These are phyloP conservation scores for Eleusine coracana DNA, from an alignment of 176 grass and related monocot species.

Conservation along the genomic window DNA sequence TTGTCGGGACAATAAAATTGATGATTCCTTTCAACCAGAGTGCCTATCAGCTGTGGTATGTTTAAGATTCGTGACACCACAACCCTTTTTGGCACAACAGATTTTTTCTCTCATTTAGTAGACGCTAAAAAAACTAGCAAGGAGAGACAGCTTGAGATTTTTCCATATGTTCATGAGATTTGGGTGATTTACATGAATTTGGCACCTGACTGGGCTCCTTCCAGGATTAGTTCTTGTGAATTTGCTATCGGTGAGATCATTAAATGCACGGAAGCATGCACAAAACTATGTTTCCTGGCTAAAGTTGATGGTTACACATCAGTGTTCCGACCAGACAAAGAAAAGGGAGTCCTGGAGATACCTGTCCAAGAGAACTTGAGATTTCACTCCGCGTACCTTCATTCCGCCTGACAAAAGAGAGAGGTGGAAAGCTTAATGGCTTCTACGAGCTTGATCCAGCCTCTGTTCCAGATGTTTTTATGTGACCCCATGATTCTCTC, in stretches of 20 bases:
- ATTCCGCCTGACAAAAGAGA: constrained; percentile 55
- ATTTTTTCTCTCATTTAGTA: constrained; percentile 76
- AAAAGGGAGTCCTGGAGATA: constrained; percentile 45
- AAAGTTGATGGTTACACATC: constrained; percentile 58
- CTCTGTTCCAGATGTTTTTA: constrained; percentile 64
- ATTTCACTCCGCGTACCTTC: constrained; percentile 83
- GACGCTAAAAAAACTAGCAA: background rate
- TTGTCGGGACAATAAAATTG: background rate
- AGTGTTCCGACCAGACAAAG: constrained; percentile 63
- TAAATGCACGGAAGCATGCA: constrained; percentile 45
- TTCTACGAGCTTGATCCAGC: constrained; percentile 87
- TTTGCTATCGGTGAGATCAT: constrained; percentile 61
- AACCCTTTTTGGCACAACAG: constrained; percentile 40
- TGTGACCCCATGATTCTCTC: constrained; percentile 4
- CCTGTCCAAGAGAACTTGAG: constrained; percentile 46
- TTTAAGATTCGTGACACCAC: constrained; percentile 53
- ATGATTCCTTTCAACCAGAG: no score
- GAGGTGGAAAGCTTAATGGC: constrained; percentile 64
- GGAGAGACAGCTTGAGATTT: constrained; percentile 42
- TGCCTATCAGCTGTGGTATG: constrained; percentile 70
- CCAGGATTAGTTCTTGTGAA: constrained; percentile 45
- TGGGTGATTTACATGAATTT: constrained; percentile 85
- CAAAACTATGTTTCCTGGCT: constrained; percentile 46
- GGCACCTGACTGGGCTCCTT: constrained; percentile 53
- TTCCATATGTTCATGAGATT: constrained; percentile 61